phyloP scores from a whole-genome alignment of 805 yeast species.

The Clavispora phyllophila region DNA sequence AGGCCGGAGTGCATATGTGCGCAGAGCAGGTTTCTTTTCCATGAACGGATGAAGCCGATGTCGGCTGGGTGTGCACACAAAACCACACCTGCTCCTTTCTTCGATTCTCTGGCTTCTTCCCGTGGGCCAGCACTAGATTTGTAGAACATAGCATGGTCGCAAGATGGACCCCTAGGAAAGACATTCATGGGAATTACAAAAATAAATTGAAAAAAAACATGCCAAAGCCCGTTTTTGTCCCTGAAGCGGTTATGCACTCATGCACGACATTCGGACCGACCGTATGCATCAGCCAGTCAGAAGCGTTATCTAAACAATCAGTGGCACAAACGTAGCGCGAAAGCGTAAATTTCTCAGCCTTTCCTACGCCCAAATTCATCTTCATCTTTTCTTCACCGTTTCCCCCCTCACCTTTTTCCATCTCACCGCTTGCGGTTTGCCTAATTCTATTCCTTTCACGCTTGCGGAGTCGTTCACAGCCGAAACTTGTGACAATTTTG shows the following conservation, averaged over 20 bases:
- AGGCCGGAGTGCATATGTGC: background rate
- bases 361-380: background rate
- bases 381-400: background rate
- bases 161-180: too few relatives aligned
- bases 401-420: background rate
- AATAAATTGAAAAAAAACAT: too few relatives aligned
- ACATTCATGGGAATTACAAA: too few relatives aligned
- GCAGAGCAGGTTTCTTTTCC: background rate
- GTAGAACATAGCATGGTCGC: too few relatives aligned
- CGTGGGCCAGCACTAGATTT: too few relatives aligned
- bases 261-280: background rate
- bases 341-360: slow-evolving; percentile 1
- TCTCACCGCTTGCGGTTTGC: background rate
- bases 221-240: too few relatives aligned
- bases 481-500: too few relatives aligned
- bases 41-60: background rate
- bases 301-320: slow-evolving; percentile 16
- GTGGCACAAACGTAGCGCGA: slow-evolving; percentile 6
- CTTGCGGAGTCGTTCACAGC: background rate
- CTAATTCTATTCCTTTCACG: background rate
- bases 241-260: too few relatives aligned
- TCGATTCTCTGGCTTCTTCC: too few relatives aligned
- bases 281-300: slow-evolving; percentile 4
- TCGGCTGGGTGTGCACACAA: background rate
- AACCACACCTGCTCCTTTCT: background rate